Evolutionary conservation across 2,329 filamentous ascomycete species (phyloP).

Genomic region (Lasiodiplodia sp.): DNA sequence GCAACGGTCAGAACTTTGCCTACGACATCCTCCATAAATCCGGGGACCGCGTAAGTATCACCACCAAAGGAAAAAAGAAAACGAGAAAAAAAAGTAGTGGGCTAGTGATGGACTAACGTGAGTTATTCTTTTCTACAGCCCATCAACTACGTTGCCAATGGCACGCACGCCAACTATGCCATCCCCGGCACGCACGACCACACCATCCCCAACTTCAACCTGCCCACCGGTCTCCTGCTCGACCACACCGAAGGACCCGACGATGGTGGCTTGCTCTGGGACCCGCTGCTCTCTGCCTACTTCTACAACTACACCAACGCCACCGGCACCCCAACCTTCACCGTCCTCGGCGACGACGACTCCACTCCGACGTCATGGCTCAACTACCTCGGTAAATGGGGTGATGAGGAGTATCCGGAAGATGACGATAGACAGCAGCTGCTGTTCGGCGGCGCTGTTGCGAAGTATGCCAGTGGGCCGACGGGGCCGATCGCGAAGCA

Average conservation of each 20-base stretch:
- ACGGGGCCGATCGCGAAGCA: constrained; percentile 68
- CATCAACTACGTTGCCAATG: constrained; percentile 65
- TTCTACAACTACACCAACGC: constrained; percentile 60
- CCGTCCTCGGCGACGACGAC: constrained; percentile 52
- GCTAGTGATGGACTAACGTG: neutral
- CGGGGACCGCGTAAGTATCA: constrained; percentile 49
- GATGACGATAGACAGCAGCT: constrained; percentile 58
- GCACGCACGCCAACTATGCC: constrained; percentile 71
- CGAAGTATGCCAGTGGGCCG: constrained; percentile 64
- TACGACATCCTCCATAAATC: constrained; percentile 64
- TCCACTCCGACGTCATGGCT: constrained; percentile 62
- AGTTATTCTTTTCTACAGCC: constrained; percentile 42
- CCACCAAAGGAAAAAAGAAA: neutral
- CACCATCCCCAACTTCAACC: constrained; percentile 66
- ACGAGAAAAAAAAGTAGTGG: too few relatives aligned
- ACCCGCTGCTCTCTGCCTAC: constrained; percentile 64
- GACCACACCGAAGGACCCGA: constrained; percentile 65
- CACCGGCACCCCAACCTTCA: constrained; percentile 48
- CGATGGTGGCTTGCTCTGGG: constrained; percentile 65
- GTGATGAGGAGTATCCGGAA: constrained; percentile 65
- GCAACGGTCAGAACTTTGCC: constrained; percentile 67
- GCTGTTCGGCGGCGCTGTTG: constrained; percentile 45
- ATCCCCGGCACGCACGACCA: constrained; percentile 67
- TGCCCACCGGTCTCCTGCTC: constrained; percentile 58
- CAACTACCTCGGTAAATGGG: constrained; percentile 66